Evolutionary conservation across 2,329 filamentous ascomycete genomes (phyloP).

Genomic region (Epichloe bromicola): DNA sequence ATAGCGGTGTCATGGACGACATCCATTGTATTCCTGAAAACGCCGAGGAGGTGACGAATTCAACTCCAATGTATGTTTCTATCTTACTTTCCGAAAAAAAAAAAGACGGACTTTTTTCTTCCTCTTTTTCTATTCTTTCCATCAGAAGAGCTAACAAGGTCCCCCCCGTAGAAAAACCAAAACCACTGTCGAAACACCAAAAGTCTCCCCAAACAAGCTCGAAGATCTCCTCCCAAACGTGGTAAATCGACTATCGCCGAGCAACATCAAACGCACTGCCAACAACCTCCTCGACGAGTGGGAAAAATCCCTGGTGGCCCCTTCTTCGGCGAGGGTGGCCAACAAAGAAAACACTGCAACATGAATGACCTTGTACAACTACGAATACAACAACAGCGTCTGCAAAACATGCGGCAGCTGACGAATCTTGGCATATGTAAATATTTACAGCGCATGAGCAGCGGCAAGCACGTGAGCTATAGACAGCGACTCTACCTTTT

Average conservation of each 20-base stretch:
- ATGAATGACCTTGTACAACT: neutral
- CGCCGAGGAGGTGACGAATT: slow-evolving; percentile 30
- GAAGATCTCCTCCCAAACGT: slow-evolving; percentile 54
- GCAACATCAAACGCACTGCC: slow-evolving; percentile 71
- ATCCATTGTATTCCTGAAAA: slow-evolving; percentile 34
- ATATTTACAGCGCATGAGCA: neutral
- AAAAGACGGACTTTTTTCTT: neutral
- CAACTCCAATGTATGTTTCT: slow-evolving; percentile 12
- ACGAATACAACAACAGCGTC: slow-evolving; percentile 7
- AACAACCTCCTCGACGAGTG: slow-evolving; percentile 80
- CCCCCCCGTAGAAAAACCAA: slow-evolving; percentile 19
- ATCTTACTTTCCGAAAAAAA: too few species aligned
- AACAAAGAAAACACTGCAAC: slow-evolving; percentile 20
- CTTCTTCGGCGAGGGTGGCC: slow-evolving; percentile 7
- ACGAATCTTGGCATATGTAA: neutral
- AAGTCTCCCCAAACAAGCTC: slow-evolving; percentile 28
- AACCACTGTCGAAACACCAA: slow-evolving; percentile 16
- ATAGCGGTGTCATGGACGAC: slow-evolving; percentile 27
- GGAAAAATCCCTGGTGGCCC: slow-evolving; percentile 48
- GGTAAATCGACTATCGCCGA: slow-evolving; percentile 58
- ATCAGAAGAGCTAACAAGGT: neutral
- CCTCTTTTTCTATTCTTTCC: neutral
- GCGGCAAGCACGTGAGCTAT: neutral
- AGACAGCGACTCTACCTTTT: neutral
- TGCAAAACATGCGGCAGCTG: neutral